Evolutionary conservation across 495 filamentous ascomycete genomes (phyloP).

Genomic region (Pyronema domesticum): DNA sequence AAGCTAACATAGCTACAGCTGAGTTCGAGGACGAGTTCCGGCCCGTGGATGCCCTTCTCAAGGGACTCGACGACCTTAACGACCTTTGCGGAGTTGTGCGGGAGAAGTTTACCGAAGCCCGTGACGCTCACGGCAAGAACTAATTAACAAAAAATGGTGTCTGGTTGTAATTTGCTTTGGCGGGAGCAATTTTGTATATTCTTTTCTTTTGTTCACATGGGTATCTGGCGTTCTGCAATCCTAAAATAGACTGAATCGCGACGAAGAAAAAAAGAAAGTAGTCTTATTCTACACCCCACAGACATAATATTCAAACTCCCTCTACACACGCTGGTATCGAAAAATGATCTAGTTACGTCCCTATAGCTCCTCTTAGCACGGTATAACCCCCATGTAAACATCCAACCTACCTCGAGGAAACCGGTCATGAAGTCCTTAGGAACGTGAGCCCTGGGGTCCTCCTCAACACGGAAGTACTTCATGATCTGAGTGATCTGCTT

Average conservation of each 20-base stretch:
- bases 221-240: not conserved
- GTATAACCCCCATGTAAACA: not conserved
- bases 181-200: not conserved
- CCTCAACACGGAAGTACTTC: conserved; percentile 80
- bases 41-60: conserved; percentile 68
- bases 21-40: conserved; percentile 44
- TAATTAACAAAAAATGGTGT: not conserved
- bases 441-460: conserved; percentile 58
- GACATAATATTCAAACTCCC: not conserved
- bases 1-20: conserved; percentile 7
- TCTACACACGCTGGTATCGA: not conserved
- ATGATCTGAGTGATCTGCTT: conserved; percentile 91
- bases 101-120: conserved; percentile 57
- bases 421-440: conserved; percentile 78
- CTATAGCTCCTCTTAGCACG: conserved; percentile 14
- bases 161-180: not conserved
- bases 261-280: not conserved
- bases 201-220: not conserved
- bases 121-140: conserved; percentile 36
- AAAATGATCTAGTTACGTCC: conserved; percentile 24
- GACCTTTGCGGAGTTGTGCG: conserved; percentile 82
- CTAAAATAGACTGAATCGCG: not conserved
- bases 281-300: not conserved
- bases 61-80: conserved; percentile 72
- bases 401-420: conserved; percentile 60